phyloP scores from a whole-genome alignment of 1,139 yeast species.

The Kodamaea derodonti region DNA sequence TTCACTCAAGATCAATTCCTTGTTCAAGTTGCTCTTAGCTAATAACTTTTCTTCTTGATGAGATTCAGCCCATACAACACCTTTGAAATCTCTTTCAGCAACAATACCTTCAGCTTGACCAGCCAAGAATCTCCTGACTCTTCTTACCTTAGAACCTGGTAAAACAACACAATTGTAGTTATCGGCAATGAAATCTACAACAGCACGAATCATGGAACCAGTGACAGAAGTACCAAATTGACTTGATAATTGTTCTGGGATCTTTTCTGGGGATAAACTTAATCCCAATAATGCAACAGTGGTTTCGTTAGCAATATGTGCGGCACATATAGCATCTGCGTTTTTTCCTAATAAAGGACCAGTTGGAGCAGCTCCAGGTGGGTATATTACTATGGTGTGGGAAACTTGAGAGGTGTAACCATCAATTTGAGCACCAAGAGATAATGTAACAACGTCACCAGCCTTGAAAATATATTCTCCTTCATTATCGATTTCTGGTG shows the following conservation, averaged over 20 bases:
- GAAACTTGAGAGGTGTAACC: slow-evolving; percentile 87
- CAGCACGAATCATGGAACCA: slow-evolving; percentile 63
- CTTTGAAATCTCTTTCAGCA: slow-evolving; percentile 88
- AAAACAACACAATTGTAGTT: slow-evolving; percentile 78
- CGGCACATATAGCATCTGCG: slow-evolving; percentile 88
- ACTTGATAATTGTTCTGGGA: slow-evolving; percentile 44
- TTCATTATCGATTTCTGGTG: slow-evolving; percentile 80
- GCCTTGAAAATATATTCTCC: slow-evolving; percentile 50
- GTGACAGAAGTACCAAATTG: slow-evolving; percentile 39
- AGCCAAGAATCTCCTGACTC: slow-evolving; percentile 87
- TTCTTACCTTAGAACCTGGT: slow-evolving; percentile 89
- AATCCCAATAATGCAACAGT: slow-evolving; percentile 72
- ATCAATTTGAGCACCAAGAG: slow-evolving; percentile 87
- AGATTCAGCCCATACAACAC: slow-evolving; percentile 86
- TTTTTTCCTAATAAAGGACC: slow-evolving; percentile 80
- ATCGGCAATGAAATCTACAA: slow-evolving; percentile 80
- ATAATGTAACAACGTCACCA: slow-evolving; percentile 83
- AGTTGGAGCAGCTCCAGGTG: slow-evolving; percentile 55
- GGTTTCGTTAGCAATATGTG: slow-evolving; percentile 85
- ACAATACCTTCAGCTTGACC: slow-evolving; percentile 93
- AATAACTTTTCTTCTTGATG: slow-evolving; percentile 68
- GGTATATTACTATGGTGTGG: slow-evolving; percentile 83
- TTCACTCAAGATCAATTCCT: slow-evolving; percentile 35
- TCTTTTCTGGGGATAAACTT: slow-evolving; percentile 69
- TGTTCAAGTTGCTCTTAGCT: slow-evolving; percentile 34